Base-by-base conservation (phyloP, 495 filamentous ascomycete genomes). In the Hypoxylon cercidicola region DNA sequence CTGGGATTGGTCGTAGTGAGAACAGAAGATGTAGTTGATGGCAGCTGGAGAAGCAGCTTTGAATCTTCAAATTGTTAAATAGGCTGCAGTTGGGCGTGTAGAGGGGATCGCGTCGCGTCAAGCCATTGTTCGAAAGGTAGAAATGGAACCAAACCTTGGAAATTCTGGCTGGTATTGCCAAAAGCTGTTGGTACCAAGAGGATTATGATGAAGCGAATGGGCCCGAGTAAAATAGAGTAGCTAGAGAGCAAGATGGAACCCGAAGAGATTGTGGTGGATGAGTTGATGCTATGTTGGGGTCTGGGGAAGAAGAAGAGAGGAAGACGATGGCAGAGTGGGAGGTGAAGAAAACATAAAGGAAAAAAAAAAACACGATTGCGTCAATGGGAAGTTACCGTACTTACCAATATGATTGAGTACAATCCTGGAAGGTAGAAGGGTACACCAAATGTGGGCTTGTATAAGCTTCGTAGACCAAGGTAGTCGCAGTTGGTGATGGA, bases 201-300 rank as follows among this genome's bases (percentile, higher is more conserved):
- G 75, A 54, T 74, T 73, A 74, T 70, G 76, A 76, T 73, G 76
- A 76, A 81, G 79, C 77, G 79, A 83, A 78, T 74, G 79, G 76
- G 70, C 67, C 70, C 71, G 78, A 82, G 78, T 78, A 82, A 81
- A 72, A 82, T 81, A 76, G 81, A 81, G 79, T 74, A 80, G 80
- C 80, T 83, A 79, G 77, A 77, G 68, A 78, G 78, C 81, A 81
- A 82, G 80, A 80, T 80, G 77, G 60, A 68, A 74, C 75, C 74
- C 71, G 76, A 80, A 80, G 77, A 74, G 77, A 74, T 60, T 76
- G 79, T 70, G 73, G 69, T 72, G 73, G 71, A 74, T 68, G 73
- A 77, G 76, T 77, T 76, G 77, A 82, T 81, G 78, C 72, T 82
- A 80, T 83, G 78, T 62, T 72, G 77, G 71, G 79, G 80, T 76